Evolutionary conservation across 208 protist genomes (phyloP).

Genomic region (Wallacemonas sp.): DNA sequence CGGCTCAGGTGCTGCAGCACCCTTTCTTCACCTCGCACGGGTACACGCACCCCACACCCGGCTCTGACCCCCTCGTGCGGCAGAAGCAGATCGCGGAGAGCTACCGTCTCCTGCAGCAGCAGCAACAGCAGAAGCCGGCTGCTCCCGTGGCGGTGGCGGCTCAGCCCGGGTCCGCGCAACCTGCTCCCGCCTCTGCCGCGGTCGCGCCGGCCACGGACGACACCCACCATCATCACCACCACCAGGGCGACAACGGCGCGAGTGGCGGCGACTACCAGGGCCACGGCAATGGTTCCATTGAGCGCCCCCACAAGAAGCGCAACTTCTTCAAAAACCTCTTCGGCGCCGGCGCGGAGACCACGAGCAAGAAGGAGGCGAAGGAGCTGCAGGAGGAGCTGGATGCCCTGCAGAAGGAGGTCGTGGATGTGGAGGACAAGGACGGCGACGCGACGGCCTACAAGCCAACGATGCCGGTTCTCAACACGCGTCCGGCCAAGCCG

Average conservation of each 20-base stretch:
- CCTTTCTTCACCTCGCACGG: slow-evolving; percentile 82
- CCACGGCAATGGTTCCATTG: slow-evolving; percentile 12
- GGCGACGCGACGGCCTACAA: slow-evolving; percentile 74
- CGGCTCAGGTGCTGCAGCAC: slow-evolving; percentile 67
- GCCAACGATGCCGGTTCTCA: slow-evolving; percentile 37
- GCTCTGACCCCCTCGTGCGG: slow-evolving; percentile 27
- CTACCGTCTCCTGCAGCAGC: slow-evolving; percentile 16
- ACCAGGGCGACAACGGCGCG: not conserved
- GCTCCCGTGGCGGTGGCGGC: no score
- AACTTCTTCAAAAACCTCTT: slow-evolving; percentile 15
- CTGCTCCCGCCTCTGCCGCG: no score
- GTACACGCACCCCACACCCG: slow-evolving; percentile 33
- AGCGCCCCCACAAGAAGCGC: slow-evolving; percentile 7
- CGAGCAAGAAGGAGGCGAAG: slow-evolving; percentile 23
- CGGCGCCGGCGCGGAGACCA: slow-evolving; percentile 4
- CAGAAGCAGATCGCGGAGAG: slow-evolving; percentile 28
- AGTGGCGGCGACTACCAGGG: slow-evolving; percentile 12
- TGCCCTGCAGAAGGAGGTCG: slow-evolving; percentile 56
- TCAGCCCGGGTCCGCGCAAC: no score
- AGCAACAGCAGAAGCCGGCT: slow-evolving; percentile 18
- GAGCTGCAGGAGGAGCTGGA: slow-evolving; percentile 63
- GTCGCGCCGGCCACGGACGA: slow-evolving; percentile 10
- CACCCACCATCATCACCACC: not conserved
- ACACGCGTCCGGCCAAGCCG: slow-evolving; percentile 32
- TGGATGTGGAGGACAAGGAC: slow-evolving; percentile 62